Percentiles rank a stretch among this genome's conserved stretches.
Evolutionary conservation across 257 asterid genomes (phyloP).

Genomic region (Solanum virginianum): DNA sequence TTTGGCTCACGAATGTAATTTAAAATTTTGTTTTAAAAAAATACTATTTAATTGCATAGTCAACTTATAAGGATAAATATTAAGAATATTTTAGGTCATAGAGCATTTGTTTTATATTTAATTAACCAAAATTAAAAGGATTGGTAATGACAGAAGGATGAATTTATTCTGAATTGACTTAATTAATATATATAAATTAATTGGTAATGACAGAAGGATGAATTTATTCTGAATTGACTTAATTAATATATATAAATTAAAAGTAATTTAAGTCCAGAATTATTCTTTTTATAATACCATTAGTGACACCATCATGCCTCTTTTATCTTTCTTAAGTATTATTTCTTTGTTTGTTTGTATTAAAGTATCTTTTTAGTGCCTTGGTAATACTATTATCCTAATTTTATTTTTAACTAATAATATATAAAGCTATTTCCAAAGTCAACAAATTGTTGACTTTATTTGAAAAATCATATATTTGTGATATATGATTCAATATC

Average conservation of each 20-base stretch:
- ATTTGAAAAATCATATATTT: too few species aligned
- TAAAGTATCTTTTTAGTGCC: background rate
- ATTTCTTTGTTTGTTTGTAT: background rate
- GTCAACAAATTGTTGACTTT: background rate
- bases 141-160: slow-evolving; percentile 5
- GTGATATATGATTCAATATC: too few species aligned
- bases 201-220: too few species aligned
- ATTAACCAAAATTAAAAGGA: background rate
- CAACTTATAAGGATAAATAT: background rate
- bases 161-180: slow-evolving; percentile 43
- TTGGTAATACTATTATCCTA: background rate
- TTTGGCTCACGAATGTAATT: background rate
- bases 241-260: background rate
- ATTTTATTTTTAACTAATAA: background rate
- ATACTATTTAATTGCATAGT: background rate
- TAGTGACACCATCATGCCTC: background rate
- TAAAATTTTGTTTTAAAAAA: background rate
- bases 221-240: slow-evolving; percentile 43
- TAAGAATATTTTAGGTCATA: background rate
- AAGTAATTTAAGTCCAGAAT: background rate
- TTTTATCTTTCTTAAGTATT: background rate
- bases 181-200: background rate
- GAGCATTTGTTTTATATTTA: background rate
- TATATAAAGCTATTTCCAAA: background rate
- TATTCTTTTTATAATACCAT: background rate